A percentile compares a stretch with the other conserved stretches of the same genome.
Evolutionary conservation across 805 yeast species (phyloP).

Genomic region (Candida sanyiensis): DNA sequence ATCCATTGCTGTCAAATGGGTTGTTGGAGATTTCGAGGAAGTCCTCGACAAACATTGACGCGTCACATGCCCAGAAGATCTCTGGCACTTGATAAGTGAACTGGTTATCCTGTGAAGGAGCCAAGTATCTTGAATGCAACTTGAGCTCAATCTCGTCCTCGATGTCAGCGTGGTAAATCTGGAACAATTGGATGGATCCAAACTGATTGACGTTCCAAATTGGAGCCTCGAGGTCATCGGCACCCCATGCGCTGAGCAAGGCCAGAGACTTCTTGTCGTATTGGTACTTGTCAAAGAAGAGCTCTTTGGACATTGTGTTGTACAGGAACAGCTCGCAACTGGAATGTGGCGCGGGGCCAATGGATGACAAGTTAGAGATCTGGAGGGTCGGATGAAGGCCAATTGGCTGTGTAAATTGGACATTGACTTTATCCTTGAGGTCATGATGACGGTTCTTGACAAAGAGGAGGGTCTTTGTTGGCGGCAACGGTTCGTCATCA

Average conservation of each 20-base stretch:
- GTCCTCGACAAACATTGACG: constrained; percentile 23
- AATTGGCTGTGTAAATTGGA: constrained; percentile 24
- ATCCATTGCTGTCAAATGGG: constrained; percentile 34
- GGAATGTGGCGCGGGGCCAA: constrained; percentile 10
- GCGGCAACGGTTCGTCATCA: constrained; percentile 15
- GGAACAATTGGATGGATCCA: constrained; percentile 44
- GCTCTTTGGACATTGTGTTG: constrained; percentile 37
- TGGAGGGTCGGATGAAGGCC: constrained; percentile 35
- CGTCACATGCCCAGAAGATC: constrained; percentile 48
- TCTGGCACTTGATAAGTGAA: constrained; percentile 32
- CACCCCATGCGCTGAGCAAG: constrained; percentile 45
- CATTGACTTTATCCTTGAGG: constrained; percentile 7
- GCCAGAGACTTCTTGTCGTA: constrained; percentile 29
- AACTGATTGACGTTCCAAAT: constrained; percentile 38
- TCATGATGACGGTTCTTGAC: constrained; percentile 22
- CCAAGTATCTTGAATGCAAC: constrained; percentile 47
- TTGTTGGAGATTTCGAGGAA: constrained; percentile 23
- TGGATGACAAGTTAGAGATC: constrained; percentile 12
- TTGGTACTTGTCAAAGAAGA: constrained; percentile 54
- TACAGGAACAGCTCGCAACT: constrained; percentile 40
- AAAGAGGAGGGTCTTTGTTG: constrained; percentile 21
- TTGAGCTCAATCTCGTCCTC: constrained; percentile 32
- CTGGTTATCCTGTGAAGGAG: constrained; percentile 28
- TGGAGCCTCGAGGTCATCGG: constrained; percentile 53
- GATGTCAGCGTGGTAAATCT: constrained; percentile 18